Evolutionary conservation across 2,329 filamentous ascomycete species (phyloP).

Genomic region (Ophiocordyceps sinensis): DNA sequence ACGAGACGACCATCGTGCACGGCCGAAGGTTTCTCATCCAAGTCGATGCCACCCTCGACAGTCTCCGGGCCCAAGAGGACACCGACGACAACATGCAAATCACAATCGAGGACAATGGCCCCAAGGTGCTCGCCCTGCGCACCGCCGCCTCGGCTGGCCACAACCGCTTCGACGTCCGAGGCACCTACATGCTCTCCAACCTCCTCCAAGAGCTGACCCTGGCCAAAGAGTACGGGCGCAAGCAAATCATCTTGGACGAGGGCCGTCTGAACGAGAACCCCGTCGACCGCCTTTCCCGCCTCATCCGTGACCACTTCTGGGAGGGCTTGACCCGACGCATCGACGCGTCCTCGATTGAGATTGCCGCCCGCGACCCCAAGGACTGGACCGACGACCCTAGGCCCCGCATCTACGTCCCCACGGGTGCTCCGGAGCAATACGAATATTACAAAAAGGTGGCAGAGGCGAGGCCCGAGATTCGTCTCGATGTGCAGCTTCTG

Average conservation of each 20-base stretch:
- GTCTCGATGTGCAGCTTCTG: slow-evolving; percentile 73
- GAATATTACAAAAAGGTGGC: slow-evolving; percentile 81
- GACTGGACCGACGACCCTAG: slow-evolving; percentile 86
- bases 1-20: slow-evolving; percentile 54
- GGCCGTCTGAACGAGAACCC: slow-evolving; percentile 89
- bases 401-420: slow-evolving; percentile 82
- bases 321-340: slow-evolving; percentile 78
- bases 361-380: slow-evolving; percentile 81
- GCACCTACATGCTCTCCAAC: slow-evolving; percentile 96
- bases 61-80: slow-evolving; percentile 72
- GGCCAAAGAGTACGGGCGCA: slow-evolving; percentile 79
- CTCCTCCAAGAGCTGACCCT: slow-evolving; percentile 87
- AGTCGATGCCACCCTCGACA: slow-evolving; percentile 70
- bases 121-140: slow-evolving; percentile 76
- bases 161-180: slow-evolving; percentile 80
- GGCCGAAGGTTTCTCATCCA: slow-evolving; percentile 70
- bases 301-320: slow-evolving; percentile 90
- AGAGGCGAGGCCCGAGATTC: slow-evolving; percentile 62
- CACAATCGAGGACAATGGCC: slow-evolving; percentile 88
- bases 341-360: slow-evolving; percentile 73
- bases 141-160: slow-evolving; percentile 76
- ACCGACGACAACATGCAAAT: slow-evolving; percentile 93
- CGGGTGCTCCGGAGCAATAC: slow-evolving; percentile 71
- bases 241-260: slow-evolving; percentile 83
- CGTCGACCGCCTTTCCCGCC: slow-evolving; percentile 68